phyloP scores from a whole-genome alignment of 192 early-diverging fungal species.

The Backusella westeae region DNA sequence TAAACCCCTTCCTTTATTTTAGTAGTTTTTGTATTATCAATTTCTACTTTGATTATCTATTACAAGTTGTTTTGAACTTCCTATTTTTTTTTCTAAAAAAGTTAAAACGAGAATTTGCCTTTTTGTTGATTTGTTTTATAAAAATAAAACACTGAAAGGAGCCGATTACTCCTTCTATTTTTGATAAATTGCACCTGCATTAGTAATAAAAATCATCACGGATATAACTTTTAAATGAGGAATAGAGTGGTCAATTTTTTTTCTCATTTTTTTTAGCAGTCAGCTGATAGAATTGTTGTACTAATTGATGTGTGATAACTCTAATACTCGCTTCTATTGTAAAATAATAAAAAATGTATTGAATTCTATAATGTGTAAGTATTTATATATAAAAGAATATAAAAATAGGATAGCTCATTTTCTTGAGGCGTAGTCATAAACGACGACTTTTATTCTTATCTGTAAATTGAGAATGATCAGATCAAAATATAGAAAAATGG shows the following conservation, averaged over 20 bases:
- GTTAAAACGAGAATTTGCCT: not conserved
- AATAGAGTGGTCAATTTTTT: not conserved
- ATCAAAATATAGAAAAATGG: not conserved
- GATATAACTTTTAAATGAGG: constrained; percentile 2
- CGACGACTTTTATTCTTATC: not conserved
- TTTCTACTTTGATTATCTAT: not conserved
- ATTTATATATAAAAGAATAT: not conserved
- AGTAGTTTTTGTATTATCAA: not conserved
- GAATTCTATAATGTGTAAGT: not conserved
- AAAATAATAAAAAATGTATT: not conserved
- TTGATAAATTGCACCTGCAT: not conserved
- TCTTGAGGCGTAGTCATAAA: not conserved
- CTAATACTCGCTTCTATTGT: not conserved
- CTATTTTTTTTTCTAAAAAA: not conserved
- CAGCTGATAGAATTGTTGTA: not conserved
- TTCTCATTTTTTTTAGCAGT: not conserved
- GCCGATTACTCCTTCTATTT: not conserved
- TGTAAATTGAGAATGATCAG: not conserved
- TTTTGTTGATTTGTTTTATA: not conserved
- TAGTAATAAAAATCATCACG: not conserved
- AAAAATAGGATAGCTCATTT: too few relatives aligned
- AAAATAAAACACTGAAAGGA: not conserved
- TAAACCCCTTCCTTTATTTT: not conserved
- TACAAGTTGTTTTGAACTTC: not conserved
- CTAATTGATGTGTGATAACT: not conserved